These are phyloP conservation scores for Rosa multiflora DNA, from an alignment of 306 rosid species.

Conservation along the genomic window DNA sequence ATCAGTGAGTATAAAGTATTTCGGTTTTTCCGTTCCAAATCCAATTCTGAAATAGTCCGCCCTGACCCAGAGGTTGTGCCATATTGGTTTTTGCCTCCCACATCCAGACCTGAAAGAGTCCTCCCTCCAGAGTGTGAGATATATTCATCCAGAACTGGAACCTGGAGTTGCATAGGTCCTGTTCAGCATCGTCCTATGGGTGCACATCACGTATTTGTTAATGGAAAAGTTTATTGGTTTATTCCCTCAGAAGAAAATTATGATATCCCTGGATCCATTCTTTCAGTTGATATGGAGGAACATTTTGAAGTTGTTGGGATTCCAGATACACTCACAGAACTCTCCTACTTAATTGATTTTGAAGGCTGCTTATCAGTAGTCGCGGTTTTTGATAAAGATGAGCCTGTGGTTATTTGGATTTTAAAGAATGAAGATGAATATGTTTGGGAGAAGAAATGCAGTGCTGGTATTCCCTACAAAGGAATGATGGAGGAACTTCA, in stretches of 20 bases:
- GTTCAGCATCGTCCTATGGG: conserved; percentile 28
- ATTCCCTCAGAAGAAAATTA: conserved; percentile 21
- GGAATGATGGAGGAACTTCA: conserved; percentile 11
- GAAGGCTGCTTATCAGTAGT: conserved; percentile 27
- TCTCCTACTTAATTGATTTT: conserved; percentile 24
- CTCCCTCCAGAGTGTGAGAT: conserved; percentile 24
- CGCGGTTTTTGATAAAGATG: conserved; percentile 14
- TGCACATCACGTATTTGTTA: conserved; percentile 22
- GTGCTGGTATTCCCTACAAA: conserved; percentile 12
- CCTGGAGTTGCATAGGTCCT: conserved; percentile 29
- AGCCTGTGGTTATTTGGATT: conserved; percentile 16
- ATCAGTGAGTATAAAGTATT: conserved; percentile 25
- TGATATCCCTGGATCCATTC: conserved; percentile 15
- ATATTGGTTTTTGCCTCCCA: background rate
- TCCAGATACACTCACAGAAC: conserved; percentile 16
- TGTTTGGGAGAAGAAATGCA: conserved; percentile 22
- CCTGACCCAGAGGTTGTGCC: conserved; percentile 15
- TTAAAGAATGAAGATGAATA: conserved; percentile 4
- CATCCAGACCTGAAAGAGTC: background rate
- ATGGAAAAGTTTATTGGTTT: conserved; percentile 32
- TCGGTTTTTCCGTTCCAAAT: conserved; percentile 21
- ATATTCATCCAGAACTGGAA: conserved; percentile 20
- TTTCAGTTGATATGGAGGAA: conserved; percentile 26
- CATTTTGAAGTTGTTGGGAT: conserved; percentile 12
- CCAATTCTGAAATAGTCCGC: background rate